Percentiles rank a stretch among this genome's conserved stretches.
phyloP scores from a whole-genome alignment of 169 alveolate genomes.

The Plasmodium blacklocki region DNA sequence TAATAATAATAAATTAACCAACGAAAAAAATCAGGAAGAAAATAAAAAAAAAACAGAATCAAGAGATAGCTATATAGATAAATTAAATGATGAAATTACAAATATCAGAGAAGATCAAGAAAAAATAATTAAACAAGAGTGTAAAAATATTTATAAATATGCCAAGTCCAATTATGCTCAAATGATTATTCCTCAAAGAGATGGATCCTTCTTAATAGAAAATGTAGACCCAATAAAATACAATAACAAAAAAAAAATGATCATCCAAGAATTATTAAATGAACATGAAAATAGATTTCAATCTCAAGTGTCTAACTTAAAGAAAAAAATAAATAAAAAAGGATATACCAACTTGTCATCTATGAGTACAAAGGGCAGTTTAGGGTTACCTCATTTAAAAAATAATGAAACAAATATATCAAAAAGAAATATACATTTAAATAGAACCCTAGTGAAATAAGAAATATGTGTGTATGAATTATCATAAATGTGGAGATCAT shows the following conservation, averaged over 20 bases:
- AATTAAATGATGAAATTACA: slow-evolving; percentile 45
- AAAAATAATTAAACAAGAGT: slow-evolving; percentile 15
- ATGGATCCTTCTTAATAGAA: slow-evolving; percentile 16
- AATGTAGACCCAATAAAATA: slow-evolving; percentile 6
- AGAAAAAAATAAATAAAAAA: slow-evolving; percentile 23
- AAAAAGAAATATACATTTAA: slow-evolving; percentile 4
- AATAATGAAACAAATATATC: neutral
- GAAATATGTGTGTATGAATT: neutral
- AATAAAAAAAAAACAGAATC: neutral
- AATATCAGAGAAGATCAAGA: slow-evolving; percentile 38
- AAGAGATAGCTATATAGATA: slow-evolving; percentile 11
- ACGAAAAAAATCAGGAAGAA: neutral
- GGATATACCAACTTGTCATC: slow-evolving; percentile 35
- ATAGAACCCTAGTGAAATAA: slow-evolving; percentile 35
- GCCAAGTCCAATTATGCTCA: slow-evolving; percentile 27
- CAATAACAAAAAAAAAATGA: slow-evolving; percentile 16
- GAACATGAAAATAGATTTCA: slow-evolving; percentile 29
- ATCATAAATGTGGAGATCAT: neutral
- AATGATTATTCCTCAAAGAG: slow-evolving; percentile 20
- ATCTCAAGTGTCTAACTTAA: slow-evolving; percentile 20
- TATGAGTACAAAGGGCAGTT: slow-evolving; percentile 69
- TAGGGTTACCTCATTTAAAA: slow-evolving; percentile 7
- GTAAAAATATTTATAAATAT: slow-evolving; percentile 40
- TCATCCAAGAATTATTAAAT: slow-evolving; percentile 40
- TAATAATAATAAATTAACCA: neutral